Conservation (phyloP, 768 basidiomycete species). For the Leccinum pellstonianum region DNA sequence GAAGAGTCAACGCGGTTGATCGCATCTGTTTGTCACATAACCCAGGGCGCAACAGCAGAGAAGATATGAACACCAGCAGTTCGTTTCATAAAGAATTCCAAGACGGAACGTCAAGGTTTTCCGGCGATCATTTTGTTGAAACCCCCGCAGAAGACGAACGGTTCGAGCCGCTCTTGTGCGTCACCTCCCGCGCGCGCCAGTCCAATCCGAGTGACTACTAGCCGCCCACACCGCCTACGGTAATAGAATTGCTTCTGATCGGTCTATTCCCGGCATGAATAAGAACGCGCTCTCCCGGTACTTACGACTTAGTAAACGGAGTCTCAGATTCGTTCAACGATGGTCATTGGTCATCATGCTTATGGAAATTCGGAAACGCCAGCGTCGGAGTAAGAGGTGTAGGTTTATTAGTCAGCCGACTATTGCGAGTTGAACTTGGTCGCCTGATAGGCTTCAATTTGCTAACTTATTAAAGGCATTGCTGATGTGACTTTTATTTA, state of each 20-base stretch:
- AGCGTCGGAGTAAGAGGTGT: background rate
- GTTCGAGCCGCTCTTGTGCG: background rate
- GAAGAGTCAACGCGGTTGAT: background rate
- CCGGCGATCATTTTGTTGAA: background rate
- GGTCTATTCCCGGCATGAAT: background rate
- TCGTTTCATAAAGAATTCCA: background rate
- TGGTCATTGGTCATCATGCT: background rate
- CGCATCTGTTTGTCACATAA: background rate
- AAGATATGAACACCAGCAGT: background rate
- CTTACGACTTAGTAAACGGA: background rate
- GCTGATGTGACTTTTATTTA: background rate
- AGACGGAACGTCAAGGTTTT: background rate
- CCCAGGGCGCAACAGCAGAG: background rate
- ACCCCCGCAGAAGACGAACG: background rate
- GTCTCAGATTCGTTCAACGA: background rate
- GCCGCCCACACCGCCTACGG: background rate
- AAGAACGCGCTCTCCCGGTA: background rate
- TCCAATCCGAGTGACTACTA: background rate
- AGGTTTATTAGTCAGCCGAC: background rate
- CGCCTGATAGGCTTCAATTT: too few relatives aligned
- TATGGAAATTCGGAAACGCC: background rate
- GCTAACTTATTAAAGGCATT: background rate
- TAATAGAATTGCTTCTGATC: background rate
- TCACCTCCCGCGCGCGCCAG: background rate
- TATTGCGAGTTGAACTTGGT: too few relatives aligned